Base-by-base conservation (phyloP, 805 yeast genomes). In the Wickerhamomyces bisporus region DNA sequence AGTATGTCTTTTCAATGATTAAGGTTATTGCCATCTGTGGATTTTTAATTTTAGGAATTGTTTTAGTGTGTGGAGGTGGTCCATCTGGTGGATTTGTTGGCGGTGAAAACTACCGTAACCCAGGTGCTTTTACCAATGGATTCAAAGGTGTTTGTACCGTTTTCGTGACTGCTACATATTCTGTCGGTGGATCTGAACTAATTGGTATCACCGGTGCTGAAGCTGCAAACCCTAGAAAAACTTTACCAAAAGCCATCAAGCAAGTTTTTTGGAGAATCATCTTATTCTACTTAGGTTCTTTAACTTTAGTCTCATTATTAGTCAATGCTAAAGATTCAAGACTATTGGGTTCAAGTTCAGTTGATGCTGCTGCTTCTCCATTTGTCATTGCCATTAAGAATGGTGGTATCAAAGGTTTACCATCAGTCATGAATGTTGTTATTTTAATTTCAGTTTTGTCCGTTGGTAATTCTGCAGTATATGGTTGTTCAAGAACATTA, bases 71-170 rank as follows among this genome's bases (percentile, higher is more conserved):
- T 49, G 78, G 76, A 42, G 75, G 71, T 37, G 68, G 71, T 35
- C 77, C 78, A 39, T 46, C 45, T 10, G 61, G 63, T 36, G 70
- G 67, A 4, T 66, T 66, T 40, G 55, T 71, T 26, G 70, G 75
- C 36, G 72, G 68, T 26, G 55, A 55, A 36, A 65, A 71, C 50
- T 73, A 75, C 70, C 57, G 60, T 43, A 42, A 64, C 35, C 79
- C 79, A 13, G 91, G 91, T 35, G 78, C 88, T 0, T 80, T 84
- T 52, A 73, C 77, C 10, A 58, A 74, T 33, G 71, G 76, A 8
- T 74, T 74, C 52, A 73, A 74, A 47, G 79, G 78, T 46, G 63
- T 73, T 20, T 68, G 74, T 41, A 58, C 75, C 1, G 78, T 73
- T 17, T 73, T 75, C 50, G 77, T 72, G 25, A 72, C 75, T 24